Evolutionary conservation across 192 early-diverging fungal genomes (phyloP), one percentile per base, ranked within the genome.

Genomic region (Gryganskiella cystojenkinii): DNA sequence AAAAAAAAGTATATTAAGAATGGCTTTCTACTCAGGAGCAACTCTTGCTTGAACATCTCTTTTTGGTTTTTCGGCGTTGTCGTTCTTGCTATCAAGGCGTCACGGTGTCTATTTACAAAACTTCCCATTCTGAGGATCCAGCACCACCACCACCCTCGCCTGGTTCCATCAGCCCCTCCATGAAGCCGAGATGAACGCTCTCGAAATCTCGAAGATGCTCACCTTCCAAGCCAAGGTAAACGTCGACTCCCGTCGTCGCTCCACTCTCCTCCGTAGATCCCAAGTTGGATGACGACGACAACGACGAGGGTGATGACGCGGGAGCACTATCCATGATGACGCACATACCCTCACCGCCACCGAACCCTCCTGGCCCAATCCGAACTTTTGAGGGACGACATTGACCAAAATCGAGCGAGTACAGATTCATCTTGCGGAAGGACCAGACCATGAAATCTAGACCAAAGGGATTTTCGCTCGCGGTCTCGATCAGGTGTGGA

Each of bases 371-470:
- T 19, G 54, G 61, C 3, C 74, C 74, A 25, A 68, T 69, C 56
- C 74, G 45, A 28, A 78, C 74, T 22, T 78, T 78, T 17, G 30
- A 20, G 2, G 74, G 74, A 0, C 28, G 31, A 1, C 74, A 65
- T 7, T 69, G 74, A 14, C 74, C 74, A 59, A 78, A 78, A 22
- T 78, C 56, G 3, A 61, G 66, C 3, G 50, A 62, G 31, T 78
- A 78, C 74, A 78, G 57, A 19, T 69, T 28, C 19, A 78, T 61
- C 37, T 78, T 78, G 3, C 74, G 51, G 50, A 78, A 69, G 4
- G 74, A 78, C 74, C 74, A 78, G 0, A 78, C 74, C 74, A 78
- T 69, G 25, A 78, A 78, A 30, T 78, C 74, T 15, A 58, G 37
- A 1, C 74, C 74, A 53, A 78, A 78, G 3, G 74, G 74, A 35